Base-by-base conservation (phyloP, 805 yeast genomes). In the Candida boidinii region DNA sequence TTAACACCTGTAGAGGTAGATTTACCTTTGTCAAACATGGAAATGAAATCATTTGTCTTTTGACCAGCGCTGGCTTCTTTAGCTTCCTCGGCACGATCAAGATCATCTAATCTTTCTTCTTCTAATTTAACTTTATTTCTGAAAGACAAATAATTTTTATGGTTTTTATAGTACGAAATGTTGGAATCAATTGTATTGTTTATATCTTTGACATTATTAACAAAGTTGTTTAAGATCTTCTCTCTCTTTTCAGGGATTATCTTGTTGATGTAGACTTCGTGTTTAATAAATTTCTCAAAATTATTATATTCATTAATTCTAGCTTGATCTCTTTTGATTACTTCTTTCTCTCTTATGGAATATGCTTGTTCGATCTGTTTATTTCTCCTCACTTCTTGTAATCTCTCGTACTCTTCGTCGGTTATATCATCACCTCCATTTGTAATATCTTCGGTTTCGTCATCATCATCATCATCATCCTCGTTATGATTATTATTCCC, bases 61-160 rank as follows among this genome's bases (percentile, higher is more conserved):
- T 26, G 26, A 5, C 16, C 28, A 3, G 37, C 34, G 5, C 34
- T 33, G 4, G 9, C 8, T 28, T 61, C 63, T 22, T 39, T 39
- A 1, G 20, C 36, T 28, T 60, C 68, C 15, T 57, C 62, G 29
- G 54, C 53, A 33, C 59, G 47, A 44, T 70, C 76, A 11, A 30
- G 29, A 0, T 38, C 44, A 43, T 74, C 81, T 20, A 39, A 32
- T 12, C 52, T 53, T 27, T 66, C 68, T 44, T 77, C 84, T 12
- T 53, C 48, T 4, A 43, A 23, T 34, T 61, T 53, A 28, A 48
- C 57, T 9, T 50, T 48, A 14, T 51, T 49, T 39, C 79, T 51
- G 26, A 46, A 41, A 11, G 62, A 61, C 14, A 65, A 36, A 39
- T 71, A 73, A 32, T 62, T 66, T 16, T 64, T 46, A 37, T 66